Evolutionary conservation across 768 basidiomycete genomes (phyloP).

Genomic region (Kwoniella mangroviensis): DNA sequence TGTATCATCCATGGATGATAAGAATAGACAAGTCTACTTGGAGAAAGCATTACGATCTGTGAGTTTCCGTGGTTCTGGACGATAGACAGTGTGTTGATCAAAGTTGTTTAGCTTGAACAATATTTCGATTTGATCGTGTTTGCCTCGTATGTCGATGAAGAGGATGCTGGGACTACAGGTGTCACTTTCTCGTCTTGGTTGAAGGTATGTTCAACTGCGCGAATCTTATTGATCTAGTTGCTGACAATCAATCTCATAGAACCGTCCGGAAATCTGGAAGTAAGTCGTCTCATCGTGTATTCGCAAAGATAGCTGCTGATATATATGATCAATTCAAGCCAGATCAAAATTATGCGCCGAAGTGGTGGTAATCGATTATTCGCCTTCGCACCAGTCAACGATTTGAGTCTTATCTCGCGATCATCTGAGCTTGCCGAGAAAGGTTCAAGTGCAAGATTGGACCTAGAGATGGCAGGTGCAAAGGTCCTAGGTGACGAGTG

Average conservation of each 20-base stretch:
- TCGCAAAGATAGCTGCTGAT: background rate
- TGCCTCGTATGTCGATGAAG: conserved; percentile 78
- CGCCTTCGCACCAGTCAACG: conserved; percentile 89
- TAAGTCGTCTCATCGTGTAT: conserved; percentile 58
- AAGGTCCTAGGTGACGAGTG: conserved; percentile 93
- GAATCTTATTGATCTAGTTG: background rate
- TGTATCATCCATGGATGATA: conserved; percentile 72
- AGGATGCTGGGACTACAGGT: conserved; percentile 62
- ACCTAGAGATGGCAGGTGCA: conserved; percentile 73
- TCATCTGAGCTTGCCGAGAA: conserved; percentile 42
- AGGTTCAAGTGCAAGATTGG: conserved; percentile 61
- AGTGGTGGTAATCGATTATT: conserved; percentile 78
- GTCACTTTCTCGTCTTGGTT: conserved; percentile 86
- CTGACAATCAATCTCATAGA: conserved; percentile 56
- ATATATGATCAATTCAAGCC: conserved; percentile 61
- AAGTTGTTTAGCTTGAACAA: conserved; percentile 47
- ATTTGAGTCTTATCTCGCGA: conserved; percentile 66
- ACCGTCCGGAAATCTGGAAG: conserved; percentile 92
- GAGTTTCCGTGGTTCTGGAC: conserved; percentile 6
- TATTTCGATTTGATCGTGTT: conserved; percentile 91
- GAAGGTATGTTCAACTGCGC: conserved; percentile 62
- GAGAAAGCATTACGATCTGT: conserved; percentile 49
- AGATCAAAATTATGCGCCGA: conserved; percentile 83
- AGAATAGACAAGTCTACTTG: conserved; percentile 59
- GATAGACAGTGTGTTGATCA: conserved; percentile 6